These are phyloP conservation scores for Erythrophleum ivorense DNA, from an alignment of 331 rosid genomes.

Conservation along the genomic window DNA sequence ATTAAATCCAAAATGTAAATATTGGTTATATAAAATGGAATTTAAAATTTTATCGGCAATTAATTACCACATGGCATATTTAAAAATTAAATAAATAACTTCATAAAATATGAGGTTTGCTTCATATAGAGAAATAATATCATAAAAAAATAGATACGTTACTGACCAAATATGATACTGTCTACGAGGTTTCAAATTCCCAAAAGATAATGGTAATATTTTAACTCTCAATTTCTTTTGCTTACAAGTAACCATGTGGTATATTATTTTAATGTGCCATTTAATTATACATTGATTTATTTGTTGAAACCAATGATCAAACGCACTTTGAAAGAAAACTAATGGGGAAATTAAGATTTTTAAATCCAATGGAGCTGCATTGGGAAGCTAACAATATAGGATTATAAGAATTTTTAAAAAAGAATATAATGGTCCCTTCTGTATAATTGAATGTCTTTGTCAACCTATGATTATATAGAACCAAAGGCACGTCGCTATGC, in stretches of 20 bases:
- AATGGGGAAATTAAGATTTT: slow-evolving; percentile 35
- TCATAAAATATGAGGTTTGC: neutral
- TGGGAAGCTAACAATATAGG: slow-evolving; percentile 39
- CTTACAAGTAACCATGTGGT: slow-evolving; percentile 30
- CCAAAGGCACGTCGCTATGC: neutral
- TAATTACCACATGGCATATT: slow-evolving; percentile 4
- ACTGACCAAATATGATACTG: slow-evolving; percentile 11
- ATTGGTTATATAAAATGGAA: no score
- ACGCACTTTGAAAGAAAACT: slow-evolving; percentile 34
- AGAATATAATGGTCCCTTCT: neutral
- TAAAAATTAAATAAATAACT: neutral
- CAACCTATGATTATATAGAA: slow-evolving; percentile 1
- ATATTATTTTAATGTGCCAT: neutral
- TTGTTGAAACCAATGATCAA: slow-evolving; percentile 41
- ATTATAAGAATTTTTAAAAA: neutral
- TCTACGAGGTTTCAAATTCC: slow-evolving; percentile 35
- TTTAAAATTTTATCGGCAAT: no score
- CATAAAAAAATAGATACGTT: slow-evolving; percentile 1
- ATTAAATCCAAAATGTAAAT: no score
- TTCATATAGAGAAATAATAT: neutral
- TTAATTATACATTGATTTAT: slow-evolving; percentile 16
- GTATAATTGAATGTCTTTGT: slow-evolving; percentile 41
- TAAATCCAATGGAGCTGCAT: slow-evolving; percentile 37
- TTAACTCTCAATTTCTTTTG: neutral
- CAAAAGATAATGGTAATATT: slow-evolving; percentile 31